A percentile compares a stretch with the other conserved stretches of the same genome.
Conservation (phyloP, 2,329 filamentous ascomycete species). For the Xenosphaeropsis pyriputrescens region DNA sequence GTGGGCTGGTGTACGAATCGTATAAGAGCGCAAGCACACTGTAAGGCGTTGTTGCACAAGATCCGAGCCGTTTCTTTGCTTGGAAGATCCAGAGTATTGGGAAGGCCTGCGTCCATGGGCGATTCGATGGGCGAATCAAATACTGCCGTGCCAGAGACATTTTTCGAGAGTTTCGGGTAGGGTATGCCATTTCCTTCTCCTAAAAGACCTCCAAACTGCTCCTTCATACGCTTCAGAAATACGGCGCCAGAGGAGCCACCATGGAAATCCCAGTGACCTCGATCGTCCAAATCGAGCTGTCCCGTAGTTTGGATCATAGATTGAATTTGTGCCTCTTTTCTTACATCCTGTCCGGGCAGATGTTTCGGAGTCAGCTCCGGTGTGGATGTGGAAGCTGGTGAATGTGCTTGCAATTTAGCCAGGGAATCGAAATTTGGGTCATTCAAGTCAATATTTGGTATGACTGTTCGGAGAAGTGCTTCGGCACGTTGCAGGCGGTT, state of each 20-base stretch:
- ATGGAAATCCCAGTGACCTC: conserved; percentile 88
- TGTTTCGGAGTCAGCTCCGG: conserved; percentile 25
- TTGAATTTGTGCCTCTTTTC: conserved; percentile 61
- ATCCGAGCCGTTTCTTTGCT: conserved; percentile 37
- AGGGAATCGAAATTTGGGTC: conserved; percentile 71
- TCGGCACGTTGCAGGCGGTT: conserved; percentile 55
- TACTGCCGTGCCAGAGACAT: conserved; percentile 32
- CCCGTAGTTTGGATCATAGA: conserved; percentile 94
- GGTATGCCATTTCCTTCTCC: conserved; percentile 42
- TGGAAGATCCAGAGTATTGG: conserved; percentile 48
- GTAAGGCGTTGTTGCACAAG: conserved; percentile 39
- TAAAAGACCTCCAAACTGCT: conserved; percentile 70
- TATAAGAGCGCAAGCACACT: conserved; percentile 40
- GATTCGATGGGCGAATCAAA: conserved; percentile 18
- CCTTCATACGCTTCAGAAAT: conserved; percentile 75
- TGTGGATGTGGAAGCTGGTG: conserved; percentile 22
- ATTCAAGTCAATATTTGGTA: conserved; percentile 57
- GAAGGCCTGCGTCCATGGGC: conserved; percentile 14
- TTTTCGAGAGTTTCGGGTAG: conserved; percentile 35
- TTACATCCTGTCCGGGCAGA: conserved; percentile 9
- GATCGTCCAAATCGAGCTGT: conserved; percentile 80
- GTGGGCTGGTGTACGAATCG: conserved; percentile 69
- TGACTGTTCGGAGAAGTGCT: conserved; percentile 42
- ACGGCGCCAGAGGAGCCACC: conserved; percentile 85
- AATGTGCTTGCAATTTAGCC: conserved; percentile 38